Evolutionary conservation across 306 rosid species (phyloP).

Genomic region (Canavalia gladiata): DNA sequence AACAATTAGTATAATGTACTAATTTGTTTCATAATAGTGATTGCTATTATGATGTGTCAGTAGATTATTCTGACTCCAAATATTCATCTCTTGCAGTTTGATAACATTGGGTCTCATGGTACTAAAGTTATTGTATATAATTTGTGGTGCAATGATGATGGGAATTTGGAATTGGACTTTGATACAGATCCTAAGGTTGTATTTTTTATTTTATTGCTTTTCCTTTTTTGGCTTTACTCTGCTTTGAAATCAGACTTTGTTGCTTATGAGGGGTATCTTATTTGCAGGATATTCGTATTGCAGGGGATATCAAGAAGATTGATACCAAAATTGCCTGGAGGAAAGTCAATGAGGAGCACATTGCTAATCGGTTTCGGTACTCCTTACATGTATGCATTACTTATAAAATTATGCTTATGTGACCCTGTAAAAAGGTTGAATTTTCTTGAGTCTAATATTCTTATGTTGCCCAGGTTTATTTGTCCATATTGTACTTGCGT

Average conservation of each 20-base stretch:
- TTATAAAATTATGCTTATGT: constrained; percentile 32
- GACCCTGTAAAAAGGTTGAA: not conserved
- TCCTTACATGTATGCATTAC: constrained; percentile 82
- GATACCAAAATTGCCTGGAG: constrained; percentile 45
- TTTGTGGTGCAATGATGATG: constrained; percentile 84
- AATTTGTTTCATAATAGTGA: constrained; percentile 13
- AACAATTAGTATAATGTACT: constrained; percentile 1
- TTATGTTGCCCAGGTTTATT: constrained; percentile 70
- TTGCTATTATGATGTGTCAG: constrained; percentile 11
- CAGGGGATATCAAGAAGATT: constrained; percentile 66
- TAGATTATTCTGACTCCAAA: constrained; percentile 24
- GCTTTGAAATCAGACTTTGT: constrained; percentile 24
- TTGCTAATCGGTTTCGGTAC: constrained; percentile 70
- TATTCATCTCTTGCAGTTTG: constrained; percentile 66
- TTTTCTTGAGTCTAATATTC: constrained; percentile 46
- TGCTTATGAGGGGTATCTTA: constrained; percentile 34
- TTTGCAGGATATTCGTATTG: constrained; percentile 79
- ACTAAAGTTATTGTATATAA: constrained; percentile 90
- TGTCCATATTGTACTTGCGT: constrained; percentile 92
- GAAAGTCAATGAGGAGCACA: constrained; percentile 72
- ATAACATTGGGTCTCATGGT: constrained; percentile 84
- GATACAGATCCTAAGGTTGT: constrained; percentile 75
- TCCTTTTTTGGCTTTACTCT: not conserved
- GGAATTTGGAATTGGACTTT: constrained; percentile 77
- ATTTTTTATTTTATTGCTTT: constrained; percentile 15